Percentiles rank a stretch among this genome's conserved stretches.
These are phyloP conservation scores for Thalassiosira profunda DNA, from an alignment of 108 stramenopile genomes.

Conservation along the genomic window DNA sequence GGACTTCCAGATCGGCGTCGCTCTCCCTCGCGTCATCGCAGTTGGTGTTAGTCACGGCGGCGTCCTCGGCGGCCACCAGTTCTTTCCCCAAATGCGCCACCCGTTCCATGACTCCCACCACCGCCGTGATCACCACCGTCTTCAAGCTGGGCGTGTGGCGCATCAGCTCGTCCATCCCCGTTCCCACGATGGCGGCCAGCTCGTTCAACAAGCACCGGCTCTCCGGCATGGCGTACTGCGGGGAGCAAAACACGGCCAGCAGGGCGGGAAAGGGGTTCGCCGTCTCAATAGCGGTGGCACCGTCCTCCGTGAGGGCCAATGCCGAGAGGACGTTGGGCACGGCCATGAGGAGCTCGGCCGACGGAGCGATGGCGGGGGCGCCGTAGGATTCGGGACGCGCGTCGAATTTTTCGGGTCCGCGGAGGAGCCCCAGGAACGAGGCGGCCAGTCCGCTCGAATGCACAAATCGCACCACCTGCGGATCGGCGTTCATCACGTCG, in stretches of 20 bases:
- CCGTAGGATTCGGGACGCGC: slow-evolving; percentile 23
- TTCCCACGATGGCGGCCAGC: slow-evolving; percentile 86
- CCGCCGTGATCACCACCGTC: slow-evolving; percentile 62
- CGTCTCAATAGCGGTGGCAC: slow-evolving; percentile 71
- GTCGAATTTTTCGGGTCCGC: slow-evolving; percentile 36
- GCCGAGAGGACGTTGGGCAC: slow-evolving; percentile 91
- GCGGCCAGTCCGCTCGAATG: slow-evolving; percentile 81
- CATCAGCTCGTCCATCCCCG: slow-evolving; percentile 94
- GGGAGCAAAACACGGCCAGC: slow-evolving; percentile 75
- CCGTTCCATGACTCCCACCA: slow-evolving; percentile 73
- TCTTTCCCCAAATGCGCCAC: slow-evolving; percentile 65
- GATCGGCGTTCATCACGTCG: slow-evolving; percentile 92
- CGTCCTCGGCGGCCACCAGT: slow-evolving; percentile 48
- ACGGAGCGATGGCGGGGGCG: slow-evolving; percentile 64
- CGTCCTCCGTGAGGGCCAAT: slow-evolving; percentile 88
- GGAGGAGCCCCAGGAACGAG: slow-evolving; percentile 70
- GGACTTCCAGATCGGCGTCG: slow-evolving; percentile 52
- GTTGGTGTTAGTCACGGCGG: neutral
- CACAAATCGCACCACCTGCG: slow-evolving; percentile 83
- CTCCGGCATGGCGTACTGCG: slow-evolving; percentile 89
- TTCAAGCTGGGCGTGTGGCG: slow-evolving; percentile 84
- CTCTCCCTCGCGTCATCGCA: neutral
- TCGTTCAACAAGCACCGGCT: slow-evolving; percentile 89
- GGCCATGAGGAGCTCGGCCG: slow-evolving; percentile 91
- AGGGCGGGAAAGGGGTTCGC: slow-evolving; percentile 89